A percentile compares a stretch with the other conserved stretches of the same genome.
Conservation (phyloP, 2,329 filamentous ascomycete genomes). For the Nigrospora osmanthi region DNA sequence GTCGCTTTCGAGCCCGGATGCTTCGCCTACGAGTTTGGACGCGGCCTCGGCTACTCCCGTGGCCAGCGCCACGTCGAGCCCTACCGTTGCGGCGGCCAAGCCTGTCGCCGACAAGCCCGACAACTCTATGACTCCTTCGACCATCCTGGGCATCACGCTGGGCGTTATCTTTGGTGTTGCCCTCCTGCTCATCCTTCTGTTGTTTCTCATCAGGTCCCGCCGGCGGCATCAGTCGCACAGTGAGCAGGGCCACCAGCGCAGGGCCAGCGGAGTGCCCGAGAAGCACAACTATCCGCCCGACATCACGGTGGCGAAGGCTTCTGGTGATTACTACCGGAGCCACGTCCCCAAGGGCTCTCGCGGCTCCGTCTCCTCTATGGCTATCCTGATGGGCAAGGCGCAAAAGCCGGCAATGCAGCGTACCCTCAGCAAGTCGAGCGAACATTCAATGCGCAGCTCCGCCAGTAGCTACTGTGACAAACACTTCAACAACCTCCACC, state of each 20-base stretch:
- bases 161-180: slow-evolving; percentile 73
- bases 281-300: slow-evolving; percentile 45
- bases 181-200: slow-evolving; percentile 60
- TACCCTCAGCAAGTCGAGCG: slow-evolving; percentile 46
- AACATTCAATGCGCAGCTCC: slow-evolving; percentile 44
- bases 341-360: slow-evolving; percentile 46
- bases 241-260: slow-evolving; percentile 36
- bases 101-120: slow-evolving; percentile 17
- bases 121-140: slow-evolving; percentile 33
- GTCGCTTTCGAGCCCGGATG: slow-evolving; percentile 19
- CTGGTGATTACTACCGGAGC: slow-evolving; percentile 35
- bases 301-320: slow-evolving; percentile 34
- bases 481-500: slow-evolving; percentile 43
- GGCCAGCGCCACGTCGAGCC: slow-evolving; percentile 5
- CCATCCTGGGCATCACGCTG: slow-evolving; percentile 73
- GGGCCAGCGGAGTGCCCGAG: slow-evolving; percentile 36
- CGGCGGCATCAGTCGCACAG: slow-evolving; percentile 46
- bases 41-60: slow-evolving; percentile 12
- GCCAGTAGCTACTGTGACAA: slow-evolving; percentile 51
- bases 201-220: slow-evolving; percentile 58
- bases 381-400: slow-evolving; percentile 58
- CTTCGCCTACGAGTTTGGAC: slow-evolving; percentile 16
- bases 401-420: slow-evolving; percentile 27
- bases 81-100: slow-evolving; percentile 5
- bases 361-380: slow-evolving; percentile 55